Percentiles rank a stretch among this genome's conserved stretches.
These are phyloP conservation scores for Talaromyces sp. DNA, from an alignment of 2,329 filamentous ascomycete species.

Conservation along the genomic window DNA sequence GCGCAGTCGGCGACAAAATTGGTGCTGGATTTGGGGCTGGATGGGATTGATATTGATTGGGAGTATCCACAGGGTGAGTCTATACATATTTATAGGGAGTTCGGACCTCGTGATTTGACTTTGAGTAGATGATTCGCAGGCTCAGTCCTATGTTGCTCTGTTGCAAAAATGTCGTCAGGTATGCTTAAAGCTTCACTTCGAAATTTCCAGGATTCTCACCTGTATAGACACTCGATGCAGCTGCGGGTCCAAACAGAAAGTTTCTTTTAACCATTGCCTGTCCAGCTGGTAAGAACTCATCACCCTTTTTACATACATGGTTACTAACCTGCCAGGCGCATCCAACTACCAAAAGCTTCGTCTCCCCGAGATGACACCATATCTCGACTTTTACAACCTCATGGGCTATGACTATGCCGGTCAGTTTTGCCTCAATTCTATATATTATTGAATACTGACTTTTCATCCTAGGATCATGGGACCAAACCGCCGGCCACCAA, in stretches of 20 bases:
- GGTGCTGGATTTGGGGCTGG: constrained; percentile 73
- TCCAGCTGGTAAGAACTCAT: constrained; percentile 32
- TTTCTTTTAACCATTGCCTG: constrained; percentile 46
- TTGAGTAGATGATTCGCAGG: constrained; percentile 33
- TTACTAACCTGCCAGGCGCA: constrained; percentile 26
- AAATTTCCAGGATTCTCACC: not conserved
- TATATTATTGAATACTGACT: not conserved
- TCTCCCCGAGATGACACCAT: constrained; percentile 39
- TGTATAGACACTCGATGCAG: constrained; percentile 28
- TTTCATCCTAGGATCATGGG: constrained; percentile 36
- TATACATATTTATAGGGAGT: too few relatives aligned
- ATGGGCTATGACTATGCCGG: constrained; percentile 14
- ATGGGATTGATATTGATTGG: constrained; percentile 26
- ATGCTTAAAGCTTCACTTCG: not conserved
- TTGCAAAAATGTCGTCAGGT: constrained; percentile 8
- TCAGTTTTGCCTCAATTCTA: not conserved
- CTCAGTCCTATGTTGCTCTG: constrained; percentile 24
- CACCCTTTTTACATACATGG: constrained; percentile 17
- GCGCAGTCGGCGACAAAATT: constrained; percentile 66
- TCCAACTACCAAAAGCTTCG: constrained; percentile 25
- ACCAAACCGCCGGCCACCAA: constrained; percentile 66
- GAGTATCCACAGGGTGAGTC: constrained; percentile 6
- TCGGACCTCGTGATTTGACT: too few relatives aligned
- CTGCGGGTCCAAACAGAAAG: constrained; percentile 36
- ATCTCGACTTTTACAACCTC: constrained; percentile 48